Conservation (phyloP, 441 rosid genomes). For the California macrophylla region DNA sequence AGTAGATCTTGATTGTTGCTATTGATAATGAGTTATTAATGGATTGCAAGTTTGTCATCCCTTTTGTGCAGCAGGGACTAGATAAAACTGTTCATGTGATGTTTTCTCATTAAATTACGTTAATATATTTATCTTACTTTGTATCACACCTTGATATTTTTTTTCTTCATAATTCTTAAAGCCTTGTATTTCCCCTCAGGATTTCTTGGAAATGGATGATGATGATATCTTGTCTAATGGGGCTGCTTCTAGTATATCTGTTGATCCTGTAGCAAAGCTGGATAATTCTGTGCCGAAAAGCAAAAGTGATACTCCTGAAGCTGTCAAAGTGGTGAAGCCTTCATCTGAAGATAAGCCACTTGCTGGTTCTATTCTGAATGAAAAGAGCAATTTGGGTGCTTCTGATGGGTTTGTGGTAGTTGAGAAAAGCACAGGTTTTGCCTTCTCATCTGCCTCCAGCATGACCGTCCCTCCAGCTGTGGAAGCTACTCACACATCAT, state of each 20-base stretch:
- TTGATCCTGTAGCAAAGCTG: constrained; percentile 28
- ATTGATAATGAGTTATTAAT: neutral
- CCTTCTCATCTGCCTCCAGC: constrained; percentile 22
- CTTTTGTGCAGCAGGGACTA: neutral
- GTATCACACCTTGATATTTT: neutral
- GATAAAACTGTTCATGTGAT: neutral
- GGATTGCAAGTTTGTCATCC: neutral
- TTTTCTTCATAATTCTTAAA: neutral
- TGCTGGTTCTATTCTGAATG: constrained; percentile 23
- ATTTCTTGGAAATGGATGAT: constrained; percentile 64
- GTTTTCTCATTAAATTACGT: neutral
- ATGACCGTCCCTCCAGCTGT: constrained; percentile 27
- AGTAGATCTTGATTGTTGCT: neutral
- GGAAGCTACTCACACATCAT: constrained; percentile 24
- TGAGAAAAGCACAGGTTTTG: constrained; percentile 28
- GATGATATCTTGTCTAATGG: constrained; percentile 39
- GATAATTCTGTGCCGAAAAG: constrained; percentile 21
- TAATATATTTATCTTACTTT: neutral
- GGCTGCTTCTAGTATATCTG: constrained; percentile 19
- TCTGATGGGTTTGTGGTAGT: constrained; percentile 27
- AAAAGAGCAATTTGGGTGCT: constrained; percentile 24
- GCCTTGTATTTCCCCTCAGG: constrained; percentile 31
- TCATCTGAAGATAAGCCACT: constrained; percentile 28
- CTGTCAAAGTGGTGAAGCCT: constrained; percentile 26
- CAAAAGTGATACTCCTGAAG: constrained; percentile 28